Percentiles rank a stretch among this genome's conserved stretches.
These are phyloP conservation scores for Solanum arcanum DNA, from an alignment of 257 asterid species.

Conservation along the genomic window DNA sequence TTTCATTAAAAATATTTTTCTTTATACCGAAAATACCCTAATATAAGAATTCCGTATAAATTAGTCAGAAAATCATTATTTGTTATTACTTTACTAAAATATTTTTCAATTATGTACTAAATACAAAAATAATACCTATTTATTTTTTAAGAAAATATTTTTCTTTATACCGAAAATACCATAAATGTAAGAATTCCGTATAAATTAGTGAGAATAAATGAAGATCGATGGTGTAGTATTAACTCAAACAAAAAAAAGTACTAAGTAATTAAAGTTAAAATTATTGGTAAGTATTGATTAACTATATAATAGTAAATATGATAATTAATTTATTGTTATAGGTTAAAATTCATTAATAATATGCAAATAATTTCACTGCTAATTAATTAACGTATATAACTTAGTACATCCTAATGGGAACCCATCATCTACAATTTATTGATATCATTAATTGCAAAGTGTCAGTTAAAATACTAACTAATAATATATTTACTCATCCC, in stretches of 20 bases:
- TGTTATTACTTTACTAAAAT: background rate
- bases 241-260: background rate
- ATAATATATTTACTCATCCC: background rate
- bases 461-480: slow-evolving; percentile 1
- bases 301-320: background rate
- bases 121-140: background rate
- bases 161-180: background rate
- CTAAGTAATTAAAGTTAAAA: background rate
- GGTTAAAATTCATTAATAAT: background rate
- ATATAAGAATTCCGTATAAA: background rate
- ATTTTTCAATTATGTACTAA: background rate
- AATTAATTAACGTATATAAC: background rate
- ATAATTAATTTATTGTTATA: background rate
- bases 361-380: background rate
- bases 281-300: background rate
- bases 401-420: slow-evolving; percentile 2
- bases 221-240: background rate
- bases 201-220: background rate
- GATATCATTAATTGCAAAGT: slow-evolving; percentile 9
- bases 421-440: slow-evolving; percentile 14
- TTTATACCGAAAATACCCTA: background rate
- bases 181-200: background rate
- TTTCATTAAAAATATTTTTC: background rate
- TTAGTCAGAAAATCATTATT: background rate
- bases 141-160: background rate